phyloP scores from a whole-genome alignment of 768 basidiomycete genomes.

The Lactarius indigo region DNA sequence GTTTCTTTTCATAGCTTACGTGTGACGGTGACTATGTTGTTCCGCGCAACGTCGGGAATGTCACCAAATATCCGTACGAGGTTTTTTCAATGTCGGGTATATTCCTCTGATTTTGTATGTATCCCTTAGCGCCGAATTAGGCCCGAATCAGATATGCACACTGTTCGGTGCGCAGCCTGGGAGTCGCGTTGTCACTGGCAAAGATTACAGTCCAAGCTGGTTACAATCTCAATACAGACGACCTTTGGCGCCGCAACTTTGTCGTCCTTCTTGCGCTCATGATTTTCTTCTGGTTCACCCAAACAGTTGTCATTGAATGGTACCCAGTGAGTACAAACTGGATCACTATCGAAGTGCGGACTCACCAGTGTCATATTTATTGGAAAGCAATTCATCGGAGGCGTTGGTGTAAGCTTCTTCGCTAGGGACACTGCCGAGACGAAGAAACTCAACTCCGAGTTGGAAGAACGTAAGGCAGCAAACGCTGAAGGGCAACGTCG shows the following conservation, averaged over 20 bases:
- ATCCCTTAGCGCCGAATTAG: constrained; percentile 56
- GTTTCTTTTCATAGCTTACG: constrained; percentile 37
- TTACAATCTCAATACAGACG: constrained; percentile 46
- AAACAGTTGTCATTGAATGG: constrained; percentile 61
- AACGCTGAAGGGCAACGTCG: constrained; percentile 32
- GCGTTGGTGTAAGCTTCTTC: constrained; percentile 57
- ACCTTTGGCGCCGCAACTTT: constrained; percentile 68
- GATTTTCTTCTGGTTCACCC: constrained; percentile 63
- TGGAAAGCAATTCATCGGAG: constrained; percentile 49
- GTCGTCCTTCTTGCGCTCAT: constrained; percentile 72
- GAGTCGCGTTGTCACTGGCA: constrained; percentile 59
- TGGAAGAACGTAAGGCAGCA: constrained; percentile 46
- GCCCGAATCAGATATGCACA: constrained; percentile 75
- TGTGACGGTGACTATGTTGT: constrained; percentile 67
- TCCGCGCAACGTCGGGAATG: constrained; percentile 56
- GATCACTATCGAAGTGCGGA: constrained; percentile 26
- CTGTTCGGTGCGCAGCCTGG: constrained; percentile 62
- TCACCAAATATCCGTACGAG: constrained; percentile 60
- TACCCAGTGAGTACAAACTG: constrained; percentile 46
- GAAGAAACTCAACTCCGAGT: constrained; percentile 50
- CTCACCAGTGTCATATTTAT: constrained; percentile 21
- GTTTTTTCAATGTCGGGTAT: neutral
- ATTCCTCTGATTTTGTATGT: neutral
- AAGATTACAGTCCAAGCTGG: constrained; percentile 76
- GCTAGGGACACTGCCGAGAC: constrained; percentile 56